Base-by-base conservation (phyloP, 192 early-diverging fungal genomes). In the Podila epicladia region DNA sequence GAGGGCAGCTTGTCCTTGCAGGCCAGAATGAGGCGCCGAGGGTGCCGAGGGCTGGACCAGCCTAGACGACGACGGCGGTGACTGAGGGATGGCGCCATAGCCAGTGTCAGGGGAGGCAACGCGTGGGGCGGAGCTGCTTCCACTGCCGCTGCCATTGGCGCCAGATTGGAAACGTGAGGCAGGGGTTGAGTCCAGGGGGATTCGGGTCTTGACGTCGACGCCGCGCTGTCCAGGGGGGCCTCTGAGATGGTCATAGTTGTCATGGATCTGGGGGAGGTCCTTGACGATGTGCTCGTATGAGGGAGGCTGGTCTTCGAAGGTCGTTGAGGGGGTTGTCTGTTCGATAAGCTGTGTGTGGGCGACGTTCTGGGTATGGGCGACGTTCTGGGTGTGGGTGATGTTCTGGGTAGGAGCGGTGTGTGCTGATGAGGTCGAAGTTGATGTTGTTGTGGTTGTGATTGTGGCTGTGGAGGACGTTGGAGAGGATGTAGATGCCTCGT, bases 151-250 rank as follows among this genome's bases (percentile, higher is more conserved):
- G 28, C 73, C 67, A 26, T 58, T 41, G 24, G 31, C 55, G 9
- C 32, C 59, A 20, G 62, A 58, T 31, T 69, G 60, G 49, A 60
- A 65, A 17, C 64, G 62, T 13, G 74, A 64, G 1, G 71, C 17
- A 6, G 65, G 50, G 13, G 60, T 35, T 5, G 71, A 72, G 50
- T 80, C 77, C 3, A 49, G 20, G 8, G 77, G 77, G 62, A 80
- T 80, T 49, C 77, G 72, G 19, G 77, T 73, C 49, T 80, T 80
- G 28, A 80, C 58, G 64, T 80, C 77, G 7, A 65, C 41, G 11
- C 77, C 77, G n/a, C 77, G 77, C 57, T 80, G 77, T 2, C 77
- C 62, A 15, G 62, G 61, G 15, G 77, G 77, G 32, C 77, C 77
- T 48, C 77, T 13, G 2, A 80, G 62, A 11, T 80, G 77, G 41